Base-by-base conservation (phyloP, 164 flowering plant species). In the Piper betle region DNA sequence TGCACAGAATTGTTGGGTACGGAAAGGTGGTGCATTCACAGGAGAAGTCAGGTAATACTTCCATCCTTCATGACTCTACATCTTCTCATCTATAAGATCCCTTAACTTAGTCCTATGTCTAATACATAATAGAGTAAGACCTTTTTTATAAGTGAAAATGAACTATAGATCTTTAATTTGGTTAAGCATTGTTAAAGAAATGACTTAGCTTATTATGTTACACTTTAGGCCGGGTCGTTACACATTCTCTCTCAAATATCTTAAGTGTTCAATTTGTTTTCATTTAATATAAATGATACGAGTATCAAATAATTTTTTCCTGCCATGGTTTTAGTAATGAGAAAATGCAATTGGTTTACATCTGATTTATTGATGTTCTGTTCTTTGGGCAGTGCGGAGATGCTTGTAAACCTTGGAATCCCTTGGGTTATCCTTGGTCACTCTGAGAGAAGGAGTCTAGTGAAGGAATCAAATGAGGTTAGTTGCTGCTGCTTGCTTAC, bases 361-460 rank as follows among this genome's bases (percentile, higher is more conserved):
- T 43, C 19, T 52, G n/a, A 58, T 16, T 16, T 5, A 4, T 43
- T 25, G 17, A 48, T 50, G 12, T 15, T 56, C 57, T 62, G 33
- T 53, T 68, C 17, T 61, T 71, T 52, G 18, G 57, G 55, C 79
- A 88, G 96, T 73, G 88, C 85, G 39, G 93, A 88, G 80, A 86
- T 86, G 91, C 93, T 88, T 61, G 82, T 77, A 66, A 79, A 86
- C 65, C 72, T 88, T 80, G 78, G 74, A 57, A 67, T 86, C 67
- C 87, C 84, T 3, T 88, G 93, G 96, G 96, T 88, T 61, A 84
- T 88, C 71, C 74, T 86, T 58, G 96, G 96, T 50, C 96, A 86
- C 65, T 88, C 96, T 54, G 93, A 88, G 66, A 82, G 96, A 66
- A 80, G 96, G 62, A 64, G 53, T 25, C 61, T 86, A 58, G 57